Evolutionary conservation across 768 basidiomycete species (phyloP).

Genomic region (Hygrophorus russula): DNA sequence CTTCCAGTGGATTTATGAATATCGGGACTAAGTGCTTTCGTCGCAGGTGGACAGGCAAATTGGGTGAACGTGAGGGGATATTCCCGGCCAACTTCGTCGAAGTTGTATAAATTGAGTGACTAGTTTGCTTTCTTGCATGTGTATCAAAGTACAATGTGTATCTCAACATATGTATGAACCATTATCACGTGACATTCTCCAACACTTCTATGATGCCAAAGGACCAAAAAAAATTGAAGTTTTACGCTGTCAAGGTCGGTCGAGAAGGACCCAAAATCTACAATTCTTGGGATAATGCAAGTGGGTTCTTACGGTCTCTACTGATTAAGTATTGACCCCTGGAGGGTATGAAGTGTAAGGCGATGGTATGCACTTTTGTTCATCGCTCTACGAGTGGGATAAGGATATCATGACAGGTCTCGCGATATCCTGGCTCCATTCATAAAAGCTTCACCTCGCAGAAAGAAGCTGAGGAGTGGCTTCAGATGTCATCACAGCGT

Average conservation of each 20-base stretch:
- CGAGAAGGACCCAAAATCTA: constrained; percentile 49
- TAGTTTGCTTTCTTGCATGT: too few species aligned
- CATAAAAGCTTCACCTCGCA: constrained; percentile 40
- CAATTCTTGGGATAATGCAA: constrained; percentile 48
- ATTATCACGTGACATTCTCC: too few species aligned
- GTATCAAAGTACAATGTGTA: too few species aligned
- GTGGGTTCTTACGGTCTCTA: constrained; percentile 7
- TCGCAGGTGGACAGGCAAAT: constrained; percentile 69
- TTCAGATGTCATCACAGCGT: constrained; percentile 10
- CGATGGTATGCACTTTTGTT: constrained; percentile 23
- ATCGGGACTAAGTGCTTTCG: constrained; percentile 1
- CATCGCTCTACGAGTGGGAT: too few species aligned
- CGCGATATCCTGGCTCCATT: constrained; percentile 38
- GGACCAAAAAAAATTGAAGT: constrained; percentile 24
- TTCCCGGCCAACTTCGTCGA: constrained; percentile 87
- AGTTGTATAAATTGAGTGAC: constrained; percentile 23
- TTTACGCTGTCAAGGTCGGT: constrained; percentile 51
- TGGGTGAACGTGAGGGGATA: constrained; percentile 46
- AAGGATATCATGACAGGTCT: constrained; percentile 31
- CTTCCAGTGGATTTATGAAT: background rate
- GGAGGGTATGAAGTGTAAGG: constrained; percentile 27
- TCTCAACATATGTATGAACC: too few species aligned
- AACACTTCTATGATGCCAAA: too few species aligned
- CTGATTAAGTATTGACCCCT: background rate
- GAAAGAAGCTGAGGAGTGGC: constrained; percentile 41